Evolutionary conservation across 208 protist species (phyloP).

Genomic region (Naegleria gruberi): DNA sequence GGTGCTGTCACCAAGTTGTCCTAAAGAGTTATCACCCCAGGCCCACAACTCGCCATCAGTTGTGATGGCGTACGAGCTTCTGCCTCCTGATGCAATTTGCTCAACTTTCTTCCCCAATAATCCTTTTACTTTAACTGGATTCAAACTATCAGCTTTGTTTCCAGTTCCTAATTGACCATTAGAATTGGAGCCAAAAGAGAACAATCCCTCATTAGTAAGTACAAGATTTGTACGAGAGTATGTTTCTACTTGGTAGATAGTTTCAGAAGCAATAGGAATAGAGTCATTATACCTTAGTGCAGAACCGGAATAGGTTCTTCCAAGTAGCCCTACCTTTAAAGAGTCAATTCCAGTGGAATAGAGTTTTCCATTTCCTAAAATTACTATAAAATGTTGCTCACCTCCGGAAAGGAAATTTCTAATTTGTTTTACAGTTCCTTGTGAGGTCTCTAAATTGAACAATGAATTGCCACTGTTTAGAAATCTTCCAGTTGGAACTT

Average conservation of each 20-base stretch:
- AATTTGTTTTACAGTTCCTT: too few species aligned
- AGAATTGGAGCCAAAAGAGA: conserved; percentile 25
- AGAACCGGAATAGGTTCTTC: neutral
- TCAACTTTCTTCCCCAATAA: neutral
- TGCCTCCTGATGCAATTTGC: conserved; percentile 18
- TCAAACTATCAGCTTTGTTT: neutral
- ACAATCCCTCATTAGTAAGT: conserved; percentile 23
- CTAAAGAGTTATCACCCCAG: conserved; percentile 14
- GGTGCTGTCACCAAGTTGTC: conserved; percentile 17
- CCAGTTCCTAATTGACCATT: conserved; percentile 27
- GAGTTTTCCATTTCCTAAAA: neutral
- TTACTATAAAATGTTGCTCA: neutral
- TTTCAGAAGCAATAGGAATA: neutral
- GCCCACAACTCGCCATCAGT: neutral
- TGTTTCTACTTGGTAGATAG: neutral
- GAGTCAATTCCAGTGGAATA: neutral
- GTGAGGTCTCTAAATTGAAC: too few species aligned
- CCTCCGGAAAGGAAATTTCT: neutral
- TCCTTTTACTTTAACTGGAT: neutral
- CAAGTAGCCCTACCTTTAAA: neutral
- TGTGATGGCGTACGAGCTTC: conserved; percentile 5
- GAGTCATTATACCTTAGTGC: neutral
- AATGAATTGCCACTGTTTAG: too few species aligned
- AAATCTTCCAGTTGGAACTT: too few species aligned
- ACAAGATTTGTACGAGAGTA: neutral